Base-by-base conservation (phyloP, 768 basidiomycete genomes). In the Podaxis sp. region DNA sequence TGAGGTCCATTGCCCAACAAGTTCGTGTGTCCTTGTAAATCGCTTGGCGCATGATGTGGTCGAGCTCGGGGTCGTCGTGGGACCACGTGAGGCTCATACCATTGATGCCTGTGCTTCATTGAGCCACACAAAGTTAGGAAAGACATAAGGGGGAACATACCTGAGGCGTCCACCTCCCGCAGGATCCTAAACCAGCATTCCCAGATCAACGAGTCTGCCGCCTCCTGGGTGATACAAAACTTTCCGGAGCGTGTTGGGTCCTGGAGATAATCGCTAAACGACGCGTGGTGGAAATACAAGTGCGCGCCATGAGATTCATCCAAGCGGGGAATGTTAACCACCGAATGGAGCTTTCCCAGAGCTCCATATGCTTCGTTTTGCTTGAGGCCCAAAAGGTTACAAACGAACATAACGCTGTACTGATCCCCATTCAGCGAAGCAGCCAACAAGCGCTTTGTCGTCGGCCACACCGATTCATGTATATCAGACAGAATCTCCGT, bases 241-340 rank as follows among this genome's bases (percentile, higher is more conserved):
- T 17, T 30, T 13, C 24, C 24, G 7, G 51, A 52, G 26, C 51
- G 51, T 15, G 12, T 30, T n/a, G 51, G 26, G 36, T 54, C 52
- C 13, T 54, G 52, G 2, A 54, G 52, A 33, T 54, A 54, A 20
- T 54, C 52, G 17, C 52, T 54, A n/a, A 54, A 54, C n/a, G 52
- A 54, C 15, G 33, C 20, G 36, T 54, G 52, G 17, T 54, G 20
- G 6, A 54, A 54, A 11, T 54, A 30, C 3, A 36, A 17, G 11
- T 54, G 26, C 11, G 12, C 17, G 10, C 10, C 6, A 7, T 30
- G 30, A 4, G 52, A n/a, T n/a, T 28, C 52, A 4, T 36, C 52
- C 30, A 54, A 4, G 11, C 28, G 51, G 28, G 51, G 51, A 52
- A 52, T 52, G 17, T 52, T 52, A 26, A 52, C 28, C 8, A 52